Conservation (phyloP, 805 yeast species). For the Wickerhamiella qilinensis region DNA sequence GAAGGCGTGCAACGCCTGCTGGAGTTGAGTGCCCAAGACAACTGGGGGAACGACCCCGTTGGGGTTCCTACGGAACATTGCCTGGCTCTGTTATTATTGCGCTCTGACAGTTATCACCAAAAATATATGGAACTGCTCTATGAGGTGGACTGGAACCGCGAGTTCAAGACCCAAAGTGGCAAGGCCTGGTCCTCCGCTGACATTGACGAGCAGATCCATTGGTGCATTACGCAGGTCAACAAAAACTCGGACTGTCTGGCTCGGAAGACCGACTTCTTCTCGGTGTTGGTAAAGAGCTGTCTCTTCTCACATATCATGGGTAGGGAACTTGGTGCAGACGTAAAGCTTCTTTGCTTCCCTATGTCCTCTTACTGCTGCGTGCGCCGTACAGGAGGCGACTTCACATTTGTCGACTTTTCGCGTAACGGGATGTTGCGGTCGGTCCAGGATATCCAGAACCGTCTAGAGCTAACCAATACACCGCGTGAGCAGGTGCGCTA, state of each 20-base stretch:
- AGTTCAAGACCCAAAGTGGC: neutral
- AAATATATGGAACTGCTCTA: neutral
- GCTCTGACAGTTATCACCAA: constrained; percentile 3
- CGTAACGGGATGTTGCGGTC: constrained; percentile 10
- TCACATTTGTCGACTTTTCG: constrained; percentile 13
- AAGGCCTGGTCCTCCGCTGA: neutral
- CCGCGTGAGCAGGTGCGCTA: constrained; percentile 4
- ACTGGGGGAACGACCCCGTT: constrained; percentile 10
- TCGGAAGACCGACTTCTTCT: constrained; percentile 9
- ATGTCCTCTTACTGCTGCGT: constrained; percentile 10
- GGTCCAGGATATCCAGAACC: constrained; percentile 11
- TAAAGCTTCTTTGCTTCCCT: constrained; percentile 9
- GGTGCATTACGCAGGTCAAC: constrained; percentile 1
- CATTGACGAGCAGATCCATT: neutral
- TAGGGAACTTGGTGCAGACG: constrained; percentile 6
- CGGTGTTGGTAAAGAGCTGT: constrained; percentile 8
- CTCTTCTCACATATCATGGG: constrained; percentile 8
- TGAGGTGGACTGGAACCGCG: constrained; percentile 1
- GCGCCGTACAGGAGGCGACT: constrained; percentile 1
- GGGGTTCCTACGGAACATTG: constrained; percentile 10
- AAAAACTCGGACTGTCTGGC: constrained; percentile 4
- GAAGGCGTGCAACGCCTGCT: constrained; percentile 13
- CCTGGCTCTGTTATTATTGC: constrained; percentile 8
- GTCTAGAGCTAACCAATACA: constrained; percentile 5
- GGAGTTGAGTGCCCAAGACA: constrained; percentile 7